A percentile compares a stretch with the other conserved stretches of the same genome.
Conservation (phyloP, 2,329 filamentous ascomycete genomes). For the Trichophyton simii region DNA sequence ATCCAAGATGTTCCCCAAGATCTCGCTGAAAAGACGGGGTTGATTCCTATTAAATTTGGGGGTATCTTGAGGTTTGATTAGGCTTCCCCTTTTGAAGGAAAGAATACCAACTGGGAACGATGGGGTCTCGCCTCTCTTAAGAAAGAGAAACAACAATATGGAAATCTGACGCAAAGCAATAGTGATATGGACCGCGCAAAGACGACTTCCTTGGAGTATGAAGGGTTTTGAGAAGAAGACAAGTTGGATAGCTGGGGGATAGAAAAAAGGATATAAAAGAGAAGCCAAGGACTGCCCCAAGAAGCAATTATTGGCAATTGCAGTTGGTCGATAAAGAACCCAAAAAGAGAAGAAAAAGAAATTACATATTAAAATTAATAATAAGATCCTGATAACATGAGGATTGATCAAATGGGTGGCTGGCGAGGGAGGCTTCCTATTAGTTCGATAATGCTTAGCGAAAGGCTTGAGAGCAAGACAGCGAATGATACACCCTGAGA, state of each 20-base stretch:
- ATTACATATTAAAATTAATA: conserved; percentile 1
- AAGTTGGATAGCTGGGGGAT: neutral
- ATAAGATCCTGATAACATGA: neutral
- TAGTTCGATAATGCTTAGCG: neutral
- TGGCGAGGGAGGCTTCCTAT: neutral
- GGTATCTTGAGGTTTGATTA: neutral
- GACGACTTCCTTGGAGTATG: neutral
- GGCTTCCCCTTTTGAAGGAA: no score
- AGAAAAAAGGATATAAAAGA: neutral
- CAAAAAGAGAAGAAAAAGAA: neutral
- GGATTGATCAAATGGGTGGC: neutral
- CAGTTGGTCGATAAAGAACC: neutral
- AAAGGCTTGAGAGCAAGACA: neutral
- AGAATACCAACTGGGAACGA: no score
- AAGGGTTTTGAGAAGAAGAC: neutral
- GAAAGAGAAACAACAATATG: neutral
- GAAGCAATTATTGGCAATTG: neutral
- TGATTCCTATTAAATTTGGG: neutral
- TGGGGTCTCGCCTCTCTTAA: neutral
- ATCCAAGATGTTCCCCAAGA: neutral
- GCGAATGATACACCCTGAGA: neutral
- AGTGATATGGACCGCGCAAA: neutral
- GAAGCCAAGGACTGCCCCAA: neutral
- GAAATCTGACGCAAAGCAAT: neutral
- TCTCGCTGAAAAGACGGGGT: neutral